Conservation (phyloP, 108 stramenopile species). For the Discostella stelligeroides region DNA sequence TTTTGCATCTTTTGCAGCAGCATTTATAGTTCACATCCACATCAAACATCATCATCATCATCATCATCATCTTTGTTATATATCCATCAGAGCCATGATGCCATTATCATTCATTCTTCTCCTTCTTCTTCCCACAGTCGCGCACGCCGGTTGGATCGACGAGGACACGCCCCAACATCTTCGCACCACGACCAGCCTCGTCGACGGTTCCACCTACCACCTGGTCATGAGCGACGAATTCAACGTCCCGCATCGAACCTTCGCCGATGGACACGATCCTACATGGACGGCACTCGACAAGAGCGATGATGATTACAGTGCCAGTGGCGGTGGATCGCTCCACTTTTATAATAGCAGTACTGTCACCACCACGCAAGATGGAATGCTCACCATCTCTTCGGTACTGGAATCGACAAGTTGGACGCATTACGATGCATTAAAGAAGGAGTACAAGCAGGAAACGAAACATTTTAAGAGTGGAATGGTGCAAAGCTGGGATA, state of each 20-base stretch:
- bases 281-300: conserved; percentile 95
- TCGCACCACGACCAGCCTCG: conserved; percentile 68
- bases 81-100: no score
- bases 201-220: conserved; percentile 75
- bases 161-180: conserved; percentile 73
- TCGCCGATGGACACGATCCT: conserved; percentile 92
- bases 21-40: no score
- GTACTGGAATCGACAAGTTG: conserved; percentile 62
- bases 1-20: no score
- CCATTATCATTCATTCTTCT: no score
- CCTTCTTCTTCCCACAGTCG: not conserved
- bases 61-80: no score
- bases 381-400: conserved; percentile 81
- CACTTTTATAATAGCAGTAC: conserved; percentile 92
- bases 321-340: conserved; percentile 86
- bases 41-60: no score
- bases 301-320: conserved; percentile 82
- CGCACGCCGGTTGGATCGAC: conserved; percentile 57
- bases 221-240: conserved; percentile 92
- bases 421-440: conserved; percentile 67
- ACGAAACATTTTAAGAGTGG: conserved; percentile 79
- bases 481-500: conserved; percentile 95
- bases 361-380: conserved; percentile 87
- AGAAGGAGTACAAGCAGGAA: conserved; percentile 68
- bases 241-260: conserved; percentile 81